phyloP scores from a whole-genome alignment of 441 rosid species.

The Adansonia rubrostipa region DNA sequence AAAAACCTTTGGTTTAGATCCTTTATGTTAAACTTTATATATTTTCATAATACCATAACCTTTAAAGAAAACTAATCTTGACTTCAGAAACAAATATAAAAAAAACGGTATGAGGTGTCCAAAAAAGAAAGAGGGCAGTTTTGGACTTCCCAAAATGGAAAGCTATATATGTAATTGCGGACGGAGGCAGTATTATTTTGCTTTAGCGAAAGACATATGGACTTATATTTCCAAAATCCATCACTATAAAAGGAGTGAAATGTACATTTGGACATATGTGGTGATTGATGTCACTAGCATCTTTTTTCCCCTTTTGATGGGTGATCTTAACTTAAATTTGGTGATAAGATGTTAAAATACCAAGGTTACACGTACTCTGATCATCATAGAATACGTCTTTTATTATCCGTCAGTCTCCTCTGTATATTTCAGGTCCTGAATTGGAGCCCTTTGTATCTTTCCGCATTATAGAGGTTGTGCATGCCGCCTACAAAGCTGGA shows the following conservation, averaged over 20 bases:
- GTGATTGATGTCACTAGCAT: background rate
- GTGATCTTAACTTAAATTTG: slow-evolving; percentile 12
- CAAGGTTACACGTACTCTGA: background rate
- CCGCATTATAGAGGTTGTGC: slow-evolving; percentile 67
- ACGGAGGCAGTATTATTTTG: background rate
- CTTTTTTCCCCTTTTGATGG: background rate
- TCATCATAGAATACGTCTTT: background rate
- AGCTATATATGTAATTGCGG: background rate
- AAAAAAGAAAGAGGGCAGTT: background rate
- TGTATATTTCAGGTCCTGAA: slow-evolving; percentile 57
- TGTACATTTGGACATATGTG: slow-evolving; percentile 1
- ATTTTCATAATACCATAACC: background rate
- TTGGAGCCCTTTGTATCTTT: slow-evolving; percentile 62
- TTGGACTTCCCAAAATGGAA: slow-evolving; percentile 3
- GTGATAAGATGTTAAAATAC: slow-evolving; percentile 14
- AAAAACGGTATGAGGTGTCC: background rate
- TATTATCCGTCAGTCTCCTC: background rate
- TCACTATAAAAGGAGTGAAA: background rate
- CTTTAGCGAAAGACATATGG: slow-evolving; percentile 5
- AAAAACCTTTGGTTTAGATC: background rate
- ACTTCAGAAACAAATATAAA: background rate
- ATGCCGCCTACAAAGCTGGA: slow-evolving; percentile 67
- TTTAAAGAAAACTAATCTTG: background rate
- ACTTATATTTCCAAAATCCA: slow-evolving; percentile 5
- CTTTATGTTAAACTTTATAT: background rate